Evolutionary conservation across 169 alveolate genomes (phyloP).

Genomic region (Plasmodium vivax): DNA sequence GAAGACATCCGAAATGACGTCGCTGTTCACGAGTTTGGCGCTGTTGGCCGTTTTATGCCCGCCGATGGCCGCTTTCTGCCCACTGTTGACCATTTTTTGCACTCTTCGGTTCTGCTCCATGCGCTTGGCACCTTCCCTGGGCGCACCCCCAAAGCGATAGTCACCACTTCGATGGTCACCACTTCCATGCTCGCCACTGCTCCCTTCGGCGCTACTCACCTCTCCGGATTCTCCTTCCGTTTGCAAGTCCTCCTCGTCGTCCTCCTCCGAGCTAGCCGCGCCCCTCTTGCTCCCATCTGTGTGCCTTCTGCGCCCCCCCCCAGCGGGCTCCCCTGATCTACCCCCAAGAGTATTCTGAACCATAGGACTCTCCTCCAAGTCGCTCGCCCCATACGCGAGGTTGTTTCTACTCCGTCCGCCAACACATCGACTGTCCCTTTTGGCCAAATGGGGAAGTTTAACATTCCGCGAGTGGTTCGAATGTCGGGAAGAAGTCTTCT

Average conservation of each 20-base stretch:
- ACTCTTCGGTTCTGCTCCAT: background rate
- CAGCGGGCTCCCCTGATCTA: background rate
- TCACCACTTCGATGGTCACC: background rate
- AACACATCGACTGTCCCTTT: background rate
- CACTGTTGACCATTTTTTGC: no score
- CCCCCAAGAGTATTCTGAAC: background rate
- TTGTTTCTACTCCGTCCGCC: background rate
- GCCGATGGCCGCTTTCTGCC: background rate
- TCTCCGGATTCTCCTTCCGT: background rate
- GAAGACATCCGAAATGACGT: constrained; percentile 63
- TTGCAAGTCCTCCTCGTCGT: background rate
- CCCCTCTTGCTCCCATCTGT: background rate
- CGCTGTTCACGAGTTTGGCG: constrained; percentile 34
- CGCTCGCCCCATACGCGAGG: background rate
- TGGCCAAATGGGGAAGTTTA: background rate
- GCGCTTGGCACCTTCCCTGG: background rate
- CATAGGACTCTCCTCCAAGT: background rate
- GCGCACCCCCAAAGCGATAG: background rate
- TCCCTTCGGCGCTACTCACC: background rate
- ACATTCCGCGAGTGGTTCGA: background rate
- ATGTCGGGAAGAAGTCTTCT: background rate
- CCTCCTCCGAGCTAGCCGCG: background rate
- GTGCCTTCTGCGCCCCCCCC: background rate
- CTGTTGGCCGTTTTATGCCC: background rate
- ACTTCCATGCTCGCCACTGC: background rate